Percentiles rank a stretch among this genome's conserved stretches.
These are phyloP conservation scores for Pleurotus salmoneostramineus DNA, from an alignment of 768 basidiomycete species.

Conservation along the genomic window DNA sequence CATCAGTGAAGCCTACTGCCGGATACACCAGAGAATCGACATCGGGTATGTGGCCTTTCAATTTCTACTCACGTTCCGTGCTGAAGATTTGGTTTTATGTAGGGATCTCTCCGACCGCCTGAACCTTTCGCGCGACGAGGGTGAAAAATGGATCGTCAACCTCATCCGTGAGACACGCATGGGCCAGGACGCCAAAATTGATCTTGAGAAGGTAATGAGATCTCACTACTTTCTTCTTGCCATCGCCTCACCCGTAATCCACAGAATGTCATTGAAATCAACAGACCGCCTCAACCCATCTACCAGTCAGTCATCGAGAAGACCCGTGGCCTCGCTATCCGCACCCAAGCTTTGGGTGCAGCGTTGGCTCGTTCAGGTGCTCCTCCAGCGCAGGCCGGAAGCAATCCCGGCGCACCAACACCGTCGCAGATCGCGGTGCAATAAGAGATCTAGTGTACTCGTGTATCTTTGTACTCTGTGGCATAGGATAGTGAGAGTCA, in stretches of 20 bases:
- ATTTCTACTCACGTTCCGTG: not conserved
- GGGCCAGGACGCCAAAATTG: conserved; percentile 97
- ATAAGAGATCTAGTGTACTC: conserved; percentile 11
- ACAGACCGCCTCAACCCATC: conserved; percentile 82
- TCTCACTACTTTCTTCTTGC: not conserved
- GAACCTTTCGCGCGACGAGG: conserved; percentile 91
- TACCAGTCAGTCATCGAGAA: conserved; percentile 96
- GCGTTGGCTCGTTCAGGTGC: conserved; percentile 43
- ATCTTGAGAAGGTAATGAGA: conserved; percentile 79
- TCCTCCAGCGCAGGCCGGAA: conserved; percentile 14
- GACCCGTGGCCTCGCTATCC: conserved; percentile 86
- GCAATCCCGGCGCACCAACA: conserved; percentile 15
- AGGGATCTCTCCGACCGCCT: conserved; percentile 92
- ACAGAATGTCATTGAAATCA: conserved; percentile 97
- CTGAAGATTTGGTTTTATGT: conserved; percentile 1
- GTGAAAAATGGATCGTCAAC: conserved; percentile 99
- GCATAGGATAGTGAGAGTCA: no score
- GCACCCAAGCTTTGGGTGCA: conserved; percentile 86
- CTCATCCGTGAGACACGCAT: conserved; percentile 96
- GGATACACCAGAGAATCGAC: conserved; percentile 92
- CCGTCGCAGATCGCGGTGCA: conserved; percentile 20
- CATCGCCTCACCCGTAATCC: not conserved
- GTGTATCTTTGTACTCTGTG: no score
- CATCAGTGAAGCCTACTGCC: conserved; percentile 96
- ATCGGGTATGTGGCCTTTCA: conserved; percentile 55